Percentiles rank a stretch among this genome's conserved stretches.
Conservation (phyloP, 2,329 filamentous ascomycete species). For the Penicillium sp. region DNA sequence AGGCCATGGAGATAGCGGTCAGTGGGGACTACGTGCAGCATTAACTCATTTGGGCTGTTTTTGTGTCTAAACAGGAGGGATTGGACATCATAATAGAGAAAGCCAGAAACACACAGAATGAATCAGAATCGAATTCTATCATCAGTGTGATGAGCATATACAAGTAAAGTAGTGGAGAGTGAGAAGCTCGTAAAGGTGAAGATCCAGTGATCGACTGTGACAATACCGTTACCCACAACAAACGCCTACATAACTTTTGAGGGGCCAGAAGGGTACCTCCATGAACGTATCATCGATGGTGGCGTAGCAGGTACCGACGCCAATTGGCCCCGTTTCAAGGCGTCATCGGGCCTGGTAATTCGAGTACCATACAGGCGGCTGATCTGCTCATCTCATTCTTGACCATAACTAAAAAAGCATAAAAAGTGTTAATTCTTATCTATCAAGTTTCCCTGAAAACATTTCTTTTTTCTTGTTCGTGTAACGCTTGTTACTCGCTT, state of each 20-base stretch:
- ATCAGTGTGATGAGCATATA: not conserved
- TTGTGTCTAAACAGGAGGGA: not conserved
- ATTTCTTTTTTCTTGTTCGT: slow-evolving; percentile 6
- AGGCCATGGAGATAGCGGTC: slow-evolving; percentile 2
- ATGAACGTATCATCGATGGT: not conserved
- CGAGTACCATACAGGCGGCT: slow-evolving; percentile 11
- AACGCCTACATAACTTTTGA: not conserved
- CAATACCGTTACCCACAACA: slow-evolving; percentile 2
- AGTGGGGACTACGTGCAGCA: not conserved
- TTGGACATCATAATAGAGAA: not conserved
- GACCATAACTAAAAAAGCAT: not conserved
- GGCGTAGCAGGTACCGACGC: not conserved
- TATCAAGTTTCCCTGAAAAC: slow-evolving; percentile 11
- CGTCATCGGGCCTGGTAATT: not conserved
- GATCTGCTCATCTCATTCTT: not conserved
- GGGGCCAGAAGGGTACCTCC: not conserved
- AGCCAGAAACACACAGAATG: not conserved
- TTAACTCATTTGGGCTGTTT: not conserved
- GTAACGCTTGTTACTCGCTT: slow-evolving; percentile 5
- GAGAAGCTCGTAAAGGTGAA: slow-evolving; percentile 14
- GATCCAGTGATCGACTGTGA: slow-evolving; percentile 17
- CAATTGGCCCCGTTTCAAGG: not conserved
- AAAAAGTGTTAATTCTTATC: slow-evolving; percentile 13
- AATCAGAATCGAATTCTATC: not conserved
- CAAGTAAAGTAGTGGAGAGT: not conserved